Conservation (phyloP, 2,329 filamentous ascomycete species). For the Aschersonia sp. region DNA sequence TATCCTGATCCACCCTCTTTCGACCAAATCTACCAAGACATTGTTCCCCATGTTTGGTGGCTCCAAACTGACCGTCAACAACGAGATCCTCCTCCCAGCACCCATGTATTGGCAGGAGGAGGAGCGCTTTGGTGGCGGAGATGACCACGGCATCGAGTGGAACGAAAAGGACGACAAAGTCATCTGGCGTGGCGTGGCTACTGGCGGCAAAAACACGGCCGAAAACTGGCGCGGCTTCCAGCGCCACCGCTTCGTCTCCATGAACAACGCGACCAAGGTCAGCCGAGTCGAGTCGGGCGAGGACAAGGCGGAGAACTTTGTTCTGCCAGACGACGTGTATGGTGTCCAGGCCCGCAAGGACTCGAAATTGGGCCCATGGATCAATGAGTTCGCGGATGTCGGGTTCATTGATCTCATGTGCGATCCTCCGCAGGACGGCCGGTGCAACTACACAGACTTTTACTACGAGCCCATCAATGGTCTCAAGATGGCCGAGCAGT, state of each 20-base stretch:
- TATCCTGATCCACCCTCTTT: constrained; percentile 46
- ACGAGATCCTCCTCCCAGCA: constrained; percentile 54
- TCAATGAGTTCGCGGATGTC: constrained; percentile 32
- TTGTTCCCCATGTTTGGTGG: constrained; percentile 54
- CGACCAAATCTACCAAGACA: constrained; percentile 37
- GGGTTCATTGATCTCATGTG: constrained; percentile 42
- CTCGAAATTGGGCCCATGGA: constrained; percentile 32
- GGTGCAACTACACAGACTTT: constrained; percentile 33
- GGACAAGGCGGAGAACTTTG: constrained; percentile 35
- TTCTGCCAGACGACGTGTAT: constrained; percentile 32
- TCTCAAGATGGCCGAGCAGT: constrained; percentile 35
- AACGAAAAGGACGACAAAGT: constrained; percentile 35
- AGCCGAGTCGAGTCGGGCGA: constrained; percentile 27
- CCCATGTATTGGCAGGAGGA: constrained; percentile 55
- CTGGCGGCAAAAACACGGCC: constrained; percentile 43
- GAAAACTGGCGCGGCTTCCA: constrained; percentile 60
- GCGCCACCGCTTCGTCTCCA: constrained; percentile 58
- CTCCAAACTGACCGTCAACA: constrained; percentile 54
- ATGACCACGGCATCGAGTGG: constrained; percentile 41
- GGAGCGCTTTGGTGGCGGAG: constrained; percentile 43
- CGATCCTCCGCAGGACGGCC: constrained; percentile 16
- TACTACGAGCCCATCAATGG: constrained; percentile 26
- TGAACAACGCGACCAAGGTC: constrained; percentile 53
- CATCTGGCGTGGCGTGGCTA: constrained; percentile 54
- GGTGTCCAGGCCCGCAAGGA: constrained; percentile 28